These are phyloP conservation scores for Verruconis gallopava DNA, from an alignment of 2,329 filamentous ascomycete genomes.

Conservation along the genomic window DNA sequence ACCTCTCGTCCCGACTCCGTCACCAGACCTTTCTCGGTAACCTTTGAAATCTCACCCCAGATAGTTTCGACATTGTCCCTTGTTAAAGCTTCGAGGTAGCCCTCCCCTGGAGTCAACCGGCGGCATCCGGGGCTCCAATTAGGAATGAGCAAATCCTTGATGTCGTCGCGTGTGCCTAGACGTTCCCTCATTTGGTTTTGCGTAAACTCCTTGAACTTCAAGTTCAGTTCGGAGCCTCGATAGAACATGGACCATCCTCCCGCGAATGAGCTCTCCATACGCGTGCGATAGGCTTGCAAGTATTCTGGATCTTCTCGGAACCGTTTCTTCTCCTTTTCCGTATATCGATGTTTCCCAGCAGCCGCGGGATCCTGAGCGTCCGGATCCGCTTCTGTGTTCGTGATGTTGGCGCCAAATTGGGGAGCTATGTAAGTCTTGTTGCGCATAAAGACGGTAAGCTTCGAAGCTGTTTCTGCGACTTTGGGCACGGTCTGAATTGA, in stretches of 20 bases:
- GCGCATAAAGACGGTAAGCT: constrained; percentile 1
- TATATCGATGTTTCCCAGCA: constrained; percentile 4
- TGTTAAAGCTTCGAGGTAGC: constrained; percentile 36
- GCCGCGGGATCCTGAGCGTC: constrained; percentile 1
- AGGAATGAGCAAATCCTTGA: constrained; percentile 29
- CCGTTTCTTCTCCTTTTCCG: constrained; percentile 6
- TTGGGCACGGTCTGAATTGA: constrained; percentile 24
- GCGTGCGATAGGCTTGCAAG: constrained; percentile 4
- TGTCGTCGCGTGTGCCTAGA: constrained; percentile 25
- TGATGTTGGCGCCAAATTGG: not conserved
- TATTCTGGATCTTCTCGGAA: constrained; percentile 2
- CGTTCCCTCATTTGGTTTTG: constrained; percentile 28
- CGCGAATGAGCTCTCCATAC: constrained; percentile 11
- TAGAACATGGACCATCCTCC: constrained; percentile 18
- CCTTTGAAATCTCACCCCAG: constrained; percentile 22
- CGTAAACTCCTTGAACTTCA: not conserved
- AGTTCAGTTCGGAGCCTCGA: not conserved
- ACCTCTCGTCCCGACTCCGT: constrained; percentile 27
- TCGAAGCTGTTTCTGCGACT: constrained; percentile 22
- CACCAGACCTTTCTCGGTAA: constrained; percentile 25
- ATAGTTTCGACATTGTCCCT: constrained; percentile 27
- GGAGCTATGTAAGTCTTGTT: not conserved
- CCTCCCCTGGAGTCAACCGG: constrained; percentile 37
- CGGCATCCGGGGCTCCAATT: constrained; percentile 33
- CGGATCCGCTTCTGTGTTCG: constrained; percentile 5